Base-by-base conservation (phyloP, 1,139 yeast genomes). In the Taphrina flavorubra region DNA sequence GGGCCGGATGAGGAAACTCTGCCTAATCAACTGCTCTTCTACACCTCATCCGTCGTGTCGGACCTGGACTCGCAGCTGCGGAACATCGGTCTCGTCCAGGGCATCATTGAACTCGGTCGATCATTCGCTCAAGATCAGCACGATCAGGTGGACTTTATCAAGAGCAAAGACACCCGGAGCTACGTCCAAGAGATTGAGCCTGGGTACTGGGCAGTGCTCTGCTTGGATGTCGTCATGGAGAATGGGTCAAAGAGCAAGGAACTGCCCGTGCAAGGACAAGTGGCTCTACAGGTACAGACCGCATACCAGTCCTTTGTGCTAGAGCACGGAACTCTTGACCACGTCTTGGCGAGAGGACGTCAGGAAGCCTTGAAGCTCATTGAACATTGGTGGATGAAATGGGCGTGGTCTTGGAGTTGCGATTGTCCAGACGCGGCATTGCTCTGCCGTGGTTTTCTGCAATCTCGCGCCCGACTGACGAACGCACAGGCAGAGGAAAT, bases 11-110 rank as follows among this genome's bases (percentile, higher is more conserved):
- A 74, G 39, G 74, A 71, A 49, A 71, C 74, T 10, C 63, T 74
- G 6, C 58, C 56, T 34, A 70, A 73, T 53, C 75, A 74, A 65
- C 61, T 74, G 10, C 71, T 74, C 56, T 74, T 72, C 68, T 74
- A 68, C 68, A 69, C 72, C 1, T 72, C 74, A 11, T 60, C 72
- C 14, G 71, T 64, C 34, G 42, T 61, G 5, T 70, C 71, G n/a
- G 68, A 73, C 18, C 63, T 68, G 14, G 72, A 72, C 40, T 72
- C 70, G 51, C 72, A 72, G 57, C 65, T 72, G 7, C 72, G 74
- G 14, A 72, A 70, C 51, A 72, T 73, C 46, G 74, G 74, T 0
- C 68, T 73, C n/a, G 69, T 71, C 25, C 74, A 73, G 62, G 74
- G 74, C 20, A 70, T 73, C 18, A 40, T 72, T 20, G 72, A 73